Evolutionary conservation across 176 grass and related monocot species (phyloP).

Genomic region (Ensete glaucum): DNA sequence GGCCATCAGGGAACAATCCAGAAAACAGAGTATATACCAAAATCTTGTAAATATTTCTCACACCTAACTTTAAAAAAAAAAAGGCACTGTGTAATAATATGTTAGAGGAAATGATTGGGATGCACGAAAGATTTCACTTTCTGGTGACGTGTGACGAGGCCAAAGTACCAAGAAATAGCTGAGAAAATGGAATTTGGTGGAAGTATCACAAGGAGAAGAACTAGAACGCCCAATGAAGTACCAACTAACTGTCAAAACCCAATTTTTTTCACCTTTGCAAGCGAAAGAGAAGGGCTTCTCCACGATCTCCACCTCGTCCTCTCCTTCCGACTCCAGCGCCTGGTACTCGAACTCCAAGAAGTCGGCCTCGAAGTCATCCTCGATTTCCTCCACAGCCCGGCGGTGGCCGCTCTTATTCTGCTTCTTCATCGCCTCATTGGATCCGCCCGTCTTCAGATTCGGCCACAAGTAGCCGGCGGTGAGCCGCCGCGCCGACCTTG

Average conservation of each 20-base stretch:
- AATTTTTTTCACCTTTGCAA: neutral
- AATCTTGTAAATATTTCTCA: no score
- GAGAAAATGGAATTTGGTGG: no score
- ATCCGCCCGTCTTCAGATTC: neutral
- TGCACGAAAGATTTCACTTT: no score
- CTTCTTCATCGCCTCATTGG: neutral
- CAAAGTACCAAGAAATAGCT: no score
- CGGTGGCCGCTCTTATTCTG: neutral
- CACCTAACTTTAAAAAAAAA: no score
- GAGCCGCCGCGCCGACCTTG: slow-evolving; percentile 8
- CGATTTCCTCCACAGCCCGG: neutral
- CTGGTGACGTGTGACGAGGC: no score
- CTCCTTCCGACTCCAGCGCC: neutral
- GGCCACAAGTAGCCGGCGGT: slow-evolving; percentile 38
- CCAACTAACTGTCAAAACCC: neutral
- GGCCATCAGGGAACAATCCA: no score
- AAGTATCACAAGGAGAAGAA: no score
- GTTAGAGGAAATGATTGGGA: no score
- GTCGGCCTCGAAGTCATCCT: slow-evolving; percentile 17
- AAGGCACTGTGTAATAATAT: no score
- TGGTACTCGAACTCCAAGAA: slow-evolving; percentile 8
- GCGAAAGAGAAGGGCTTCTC: slow-evolving; percentile 8
- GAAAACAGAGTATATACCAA: no score
- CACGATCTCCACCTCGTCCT: neutral
- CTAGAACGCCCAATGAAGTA: neutral